Percentiles rank a stretch among this genome's conserved stretches.
These are phyloP conservation scores for Litsea cubeba DNA, from an alignment of 164 flowering plant species.

Conservation along the genomic window DNA sequence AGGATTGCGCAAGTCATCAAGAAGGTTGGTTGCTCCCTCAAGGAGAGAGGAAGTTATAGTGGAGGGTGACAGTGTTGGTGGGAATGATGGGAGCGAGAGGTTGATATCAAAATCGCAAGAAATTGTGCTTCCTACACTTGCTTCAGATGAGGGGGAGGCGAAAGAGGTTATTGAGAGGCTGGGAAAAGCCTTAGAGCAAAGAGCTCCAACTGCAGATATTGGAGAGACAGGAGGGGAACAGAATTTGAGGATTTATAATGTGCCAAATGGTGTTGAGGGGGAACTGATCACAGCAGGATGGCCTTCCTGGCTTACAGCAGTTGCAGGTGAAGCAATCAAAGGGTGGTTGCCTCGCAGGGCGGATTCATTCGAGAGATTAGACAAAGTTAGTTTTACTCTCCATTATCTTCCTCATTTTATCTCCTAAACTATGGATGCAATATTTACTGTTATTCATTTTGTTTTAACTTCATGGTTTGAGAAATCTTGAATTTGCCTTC, in stretches of 20 bases:
- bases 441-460: no score
- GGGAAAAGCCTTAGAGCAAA: not conserved
- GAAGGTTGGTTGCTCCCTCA: not conserved
- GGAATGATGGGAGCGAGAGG: conserved; percentile 5
- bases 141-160: not conserved
- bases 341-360: conserved; percentile 37
- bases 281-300: conserved; percentile 23
- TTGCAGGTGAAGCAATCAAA: conserved; percentile 34
- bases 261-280: conserved; percentile 40
- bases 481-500: no score
- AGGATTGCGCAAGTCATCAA: not conserved
- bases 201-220: not conserved
- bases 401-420: not conserved
- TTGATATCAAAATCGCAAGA: not conserved
- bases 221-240: not conserved
- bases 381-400: conserved; percentile 25
- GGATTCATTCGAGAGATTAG: conserved; percentile 36
- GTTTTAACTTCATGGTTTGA: no score
- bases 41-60: not conserved
- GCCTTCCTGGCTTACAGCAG: conserved; percentile 38
- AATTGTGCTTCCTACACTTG: conserved; percentile 4
- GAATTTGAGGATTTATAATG: not conserved
- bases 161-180: conserved; percentile 8
- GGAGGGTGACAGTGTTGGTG: conserved; percentile 20
- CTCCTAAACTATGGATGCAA: not conserved